These are phyloP conservation scores for Tephrocybe sp. DNA, from an alignment of 768 basidiomycete genomes.

Conservation along the genomic window DNA sequence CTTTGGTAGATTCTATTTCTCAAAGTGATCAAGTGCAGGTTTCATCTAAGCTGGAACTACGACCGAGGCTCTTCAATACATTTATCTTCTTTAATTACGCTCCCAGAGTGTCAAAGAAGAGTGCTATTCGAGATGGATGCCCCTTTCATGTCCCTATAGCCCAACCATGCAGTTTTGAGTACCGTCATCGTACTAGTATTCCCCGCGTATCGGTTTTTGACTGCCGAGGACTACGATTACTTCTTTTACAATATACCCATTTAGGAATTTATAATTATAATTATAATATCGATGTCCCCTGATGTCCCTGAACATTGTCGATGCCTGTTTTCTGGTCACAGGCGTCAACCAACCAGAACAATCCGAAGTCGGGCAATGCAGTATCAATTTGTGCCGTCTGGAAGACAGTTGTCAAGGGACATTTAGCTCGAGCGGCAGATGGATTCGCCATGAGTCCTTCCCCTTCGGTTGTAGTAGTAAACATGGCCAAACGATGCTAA, in stretches of 20 bases:
- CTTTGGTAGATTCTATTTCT: conserved; percentile 11
- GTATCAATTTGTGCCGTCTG: not conserved
- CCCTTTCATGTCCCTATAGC: too few relatives aligned
- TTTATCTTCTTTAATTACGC: too few relatives aligned
- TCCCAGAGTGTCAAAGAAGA: too few relatives aligned
- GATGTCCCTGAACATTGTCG: too few relatives aligned
- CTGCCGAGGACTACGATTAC: too few relatives aligned
- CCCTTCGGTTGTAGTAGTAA: conserved; percentile 6
- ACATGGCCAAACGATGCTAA: conserved; percentile 18
- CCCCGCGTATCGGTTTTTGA: not conserved
- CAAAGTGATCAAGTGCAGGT: conserved; percentile 1
- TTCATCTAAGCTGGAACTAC: not conserved
- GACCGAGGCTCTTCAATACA: too few relatives aligned
- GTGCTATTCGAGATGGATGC: too few relatives aligned
- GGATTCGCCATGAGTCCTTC: not conserved
- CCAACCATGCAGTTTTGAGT: too few relatives aligned
- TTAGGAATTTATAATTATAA: not conserved
- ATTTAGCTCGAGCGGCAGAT: too few relatives aligned
- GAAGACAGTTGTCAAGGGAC: conserved; percentile 15
- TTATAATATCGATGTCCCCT: too few relatives aligned
- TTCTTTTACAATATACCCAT: conserved; percentile 3
- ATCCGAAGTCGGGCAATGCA: not conserved
- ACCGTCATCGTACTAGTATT: too few relatives aligned
- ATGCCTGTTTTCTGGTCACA: not conserved
- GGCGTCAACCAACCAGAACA: too few relatives aligned